Evolutionary conservation across 2,329 filamentous ascomycete genomes (phyloP), one percentile per base, ranked within the genome.

Genomic region (Cephalotrichum gorgonifer): DNA sequence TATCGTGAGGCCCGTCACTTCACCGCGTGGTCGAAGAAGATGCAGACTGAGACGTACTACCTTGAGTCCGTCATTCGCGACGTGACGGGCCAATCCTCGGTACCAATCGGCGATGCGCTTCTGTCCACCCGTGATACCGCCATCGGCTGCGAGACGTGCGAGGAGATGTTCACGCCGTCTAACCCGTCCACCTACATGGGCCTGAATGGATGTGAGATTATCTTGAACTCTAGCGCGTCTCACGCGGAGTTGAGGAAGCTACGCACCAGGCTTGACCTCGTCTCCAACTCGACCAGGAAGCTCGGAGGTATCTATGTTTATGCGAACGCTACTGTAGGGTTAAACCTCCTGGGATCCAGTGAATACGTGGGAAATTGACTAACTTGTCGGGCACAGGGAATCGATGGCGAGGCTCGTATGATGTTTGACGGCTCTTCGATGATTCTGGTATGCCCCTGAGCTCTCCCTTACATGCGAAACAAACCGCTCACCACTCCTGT

Each of bases 231-330:
- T 30, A 62, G 59, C 23, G 62, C 58, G 15, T 60, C 57, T 11
- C 64, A 66, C n/a, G 58, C 59, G 17, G 75, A 81, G 55, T 64
- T 88, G 8, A 70, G 81, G 17, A 88, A 88, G 61, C 73, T 88
- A 1, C 67, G 83, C 50, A 77, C 70, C 0, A 68, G 82, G 2
- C 66, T 88, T 26, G 73, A 78, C 5, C 65, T 89, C 5, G 88
- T 88, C 48, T 67, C 70, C 2, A 76, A 86, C 55, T 81, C 80
- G 0, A 88, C 84, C 0, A 67, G 73, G 7, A 83, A 82, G 57
- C 69, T 67, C 22, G 78, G 78, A 4, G 79, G 79, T 23, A 66
- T 81, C 9, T 81, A 82, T 55, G 61, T 74, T 0, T 69, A 69
- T 43, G 56, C 65, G 5, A 69, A 69, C 28, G 56, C 58, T 3